Base-by-base conservation (phyloP, 108 stramenopile genomes). In the Asterionellopsis glacialis region DNA sequence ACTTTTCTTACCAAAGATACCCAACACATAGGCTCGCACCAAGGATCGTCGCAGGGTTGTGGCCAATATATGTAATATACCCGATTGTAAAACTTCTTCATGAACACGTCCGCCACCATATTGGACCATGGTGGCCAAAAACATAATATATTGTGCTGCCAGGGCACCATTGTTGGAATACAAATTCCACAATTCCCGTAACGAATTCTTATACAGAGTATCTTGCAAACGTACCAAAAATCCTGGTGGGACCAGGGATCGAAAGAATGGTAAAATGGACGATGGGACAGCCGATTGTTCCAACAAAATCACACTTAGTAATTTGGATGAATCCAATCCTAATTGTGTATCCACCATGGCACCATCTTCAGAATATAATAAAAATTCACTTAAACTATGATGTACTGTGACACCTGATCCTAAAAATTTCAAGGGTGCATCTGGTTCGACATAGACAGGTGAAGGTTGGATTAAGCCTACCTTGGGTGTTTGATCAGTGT, bases 401-500 rank as follows among this genome's bases (percentile, higher is more conserved):
- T 70, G 64, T 61, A 78, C 64, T 23, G 61, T 72, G 64, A 61
- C 60, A 26, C 21, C 65, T 57, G 60, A 60, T 45, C 66, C 91
- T 45, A 47, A 53, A 43, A 77, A 65, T 41, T 77, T 80, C 69
- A 75, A 65, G 18, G 54, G 63, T 42, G 21, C n/a, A 61, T 65
- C 60, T 28, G 55, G 40, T 18, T 61, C 26, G 0, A 14, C 26
- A 16, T 43, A 41, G 1, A 56, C 55, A 16, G 72, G 61, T 33
- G 66, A 75, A 9, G 91, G 91, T 51, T 87, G 84, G 21, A 90
- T 70, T 16, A 93, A 65, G 41, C 92, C 92, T 22, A 93, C 91
- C 44, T 87, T 83, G 16, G 87, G 92, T 15, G 78, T 81, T 42
- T 70, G 69, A 44, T 80, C 73, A 10, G 83, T 78, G 13, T 81